Percentiles rank a stretch among this genome's conserved stretches.
Conservation (phyloP, 148 eudicot species). For the Selenicereus undatus region DNA sequence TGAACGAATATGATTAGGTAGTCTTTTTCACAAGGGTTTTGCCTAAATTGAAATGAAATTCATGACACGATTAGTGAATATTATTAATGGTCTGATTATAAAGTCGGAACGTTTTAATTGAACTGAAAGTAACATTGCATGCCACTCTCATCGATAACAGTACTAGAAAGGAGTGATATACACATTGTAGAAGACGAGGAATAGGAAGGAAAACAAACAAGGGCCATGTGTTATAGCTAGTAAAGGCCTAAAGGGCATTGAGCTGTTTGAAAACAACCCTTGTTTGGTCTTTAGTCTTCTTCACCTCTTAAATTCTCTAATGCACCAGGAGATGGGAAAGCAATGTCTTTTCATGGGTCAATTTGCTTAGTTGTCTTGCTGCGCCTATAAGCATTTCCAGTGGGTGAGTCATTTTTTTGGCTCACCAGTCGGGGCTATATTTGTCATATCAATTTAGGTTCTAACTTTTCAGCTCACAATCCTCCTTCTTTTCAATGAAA, state of each 20-base stretch:
- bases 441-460: too few relatives aligned
- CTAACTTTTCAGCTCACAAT: too few relatives aligned
- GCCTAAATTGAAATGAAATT: too few relatives aligned
- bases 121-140: not conserved
- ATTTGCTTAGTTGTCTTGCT: too few relatives aligned
- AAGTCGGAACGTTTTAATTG: not conserved
- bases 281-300: not conserved
- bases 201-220: not conserved
- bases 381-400: too few relatives aligned
- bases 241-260: not conserved
- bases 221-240: not conserved
- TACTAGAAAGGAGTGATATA: not conserved
- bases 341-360: not conserved
- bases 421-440: too few relatives aligned
- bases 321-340: not conserved
- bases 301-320: not conserved
- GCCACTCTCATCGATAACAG: not conserved
- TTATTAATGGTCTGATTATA: too few relatives aligned
- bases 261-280: slow-evolving; percentile 4
- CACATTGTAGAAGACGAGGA: not conserved
- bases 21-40: too few relatives aligned
- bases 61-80: too few relatives aligned
- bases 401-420: too few relatives aligned
- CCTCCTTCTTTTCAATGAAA: too few relatives aligned
- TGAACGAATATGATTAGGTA: too few relatives aligned